Base-by-base conservation (phyloP, 441 rosid genomes). In the Lepidium campestre region DNA sequence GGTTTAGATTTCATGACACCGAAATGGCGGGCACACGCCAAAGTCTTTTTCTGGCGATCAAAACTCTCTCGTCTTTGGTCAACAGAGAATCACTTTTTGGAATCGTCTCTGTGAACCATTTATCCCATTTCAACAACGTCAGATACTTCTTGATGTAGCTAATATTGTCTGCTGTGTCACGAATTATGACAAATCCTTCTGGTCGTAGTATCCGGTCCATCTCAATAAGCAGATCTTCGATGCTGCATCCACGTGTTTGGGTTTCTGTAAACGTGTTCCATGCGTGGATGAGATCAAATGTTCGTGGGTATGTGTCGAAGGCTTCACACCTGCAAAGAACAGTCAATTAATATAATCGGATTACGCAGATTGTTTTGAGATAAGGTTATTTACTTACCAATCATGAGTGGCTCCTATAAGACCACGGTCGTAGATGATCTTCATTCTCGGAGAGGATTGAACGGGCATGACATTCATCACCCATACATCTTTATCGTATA, bases 201-300 rank as follows among this genome's bases (percentile, higher is more conserved):
- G 97, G 97, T 22, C 99, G 81, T 67, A 94, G 83, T 32, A 94
- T 94, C 44, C 99, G 72, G 44, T 94, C 99, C 83, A 94, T 89
- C 86, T 94, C 99, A 9, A 91, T 79, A 12, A 94, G 75, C 40
- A 91, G 82, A 79, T 94, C 99, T 75, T 84, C 98, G 1, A 74
- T 42, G 54, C 97, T 65, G 71, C 97, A 94, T 5, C 93, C 86
- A 10, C 70, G 83, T 59, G 71, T 57, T 73, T 81, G 81, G 19
- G 84, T 81, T 69, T 94, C 93, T 2, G 92, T 67, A 78, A 94
- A 77, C 15, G 89, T 81, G 46, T 73, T 73, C 97, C 96, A 94
- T 46, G 97, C 96, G 70, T 93, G 99, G 73, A 93, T 91, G 74
- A 93, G 92, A 82, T 93, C 99, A 50, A 81, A 91, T 15, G 96